Base-by-base conservation (phyloP, 169 alveolate genomes). In the Eimeria sp. region DNA sequence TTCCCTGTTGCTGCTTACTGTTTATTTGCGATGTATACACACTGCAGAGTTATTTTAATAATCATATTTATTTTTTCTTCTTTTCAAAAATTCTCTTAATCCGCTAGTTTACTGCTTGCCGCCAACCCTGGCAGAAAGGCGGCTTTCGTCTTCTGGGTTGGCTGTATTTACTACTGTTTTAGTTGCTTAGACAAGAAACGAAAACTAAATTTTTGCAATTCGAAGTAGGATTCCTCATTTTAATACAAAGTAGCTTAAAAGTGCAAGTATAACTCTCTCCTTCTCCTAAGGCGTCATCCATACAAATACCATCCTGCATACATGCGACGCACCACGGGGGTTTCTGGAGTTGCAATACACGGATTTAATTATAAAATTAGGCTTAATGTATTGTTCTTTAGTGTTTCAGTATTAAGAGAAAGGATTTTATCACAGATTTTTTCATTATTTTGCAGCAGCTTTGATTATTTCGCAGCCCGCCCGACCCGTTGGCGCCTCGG, bases 401-500 rank as follows among this genome's bases (percentile, higher is more conserved):
- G 18, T 60, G 68, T 4, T 74, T 74, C 18, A 60, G 40, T 14
- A 37, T 40, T 74, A 14, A 74, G 14, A 16, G 43, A 16, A 20
- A 18, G 52, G 8, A 4, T 37, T 74, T 16, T 40, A 20, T 40
- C 49, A 25, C 68, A 3, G 46, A 2, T n/a, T 46, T 46, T 6
- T 78, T 4, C 66, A 0, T 37, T 68, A 6, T 78, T 49, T 52
- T 52, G 49, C 10, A 23, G 60, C 85, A 8, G 64, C 27, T 46
- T 64, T 40, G n/a, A 16, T 16, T 37, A 16, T 6, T 20, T 30
- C 46, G 83, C 33, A 6, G 58, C 58, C 83, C 23, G 33, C 16
- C 56, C 58, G 56, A 74, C 58, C 83, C 62, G 58, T 43, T 40
- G 83, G 83, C 83, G 83, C 83, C 83, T 74, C 83, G 83, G 83